phyloP scores from a whole-genome alignment of 148 eudicot genomes.

The Nepenthes mirabilis region DNA sequence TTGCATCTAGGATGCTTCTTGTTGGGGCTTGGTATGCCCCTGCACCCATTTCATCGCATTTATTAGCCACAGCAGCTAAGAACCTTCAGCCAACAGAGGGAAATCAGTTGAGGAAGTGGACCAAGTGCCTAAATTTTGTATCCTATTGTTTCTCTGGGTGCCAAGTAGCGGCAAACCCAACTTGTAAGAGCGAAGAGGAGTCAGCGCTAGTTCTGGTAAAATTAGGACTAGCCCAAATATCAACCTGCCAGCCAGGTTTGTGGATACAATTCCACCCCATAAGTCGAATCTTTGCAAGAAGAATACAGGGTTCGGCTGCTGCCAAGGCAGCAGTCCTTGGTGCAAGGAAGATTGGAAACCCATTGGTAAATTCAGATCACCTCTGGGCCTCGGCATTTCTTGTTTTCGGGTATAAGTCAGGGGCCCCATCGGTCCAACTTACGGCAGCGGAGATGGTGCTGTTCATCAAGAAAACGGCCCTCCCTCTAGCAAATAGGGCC shows the following conservation, averaged over 20 bases:
- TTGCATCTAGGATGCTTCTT: slow-evolving; percentile 60
- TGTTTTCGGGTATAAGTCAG: slow-evolving; percentile 83
- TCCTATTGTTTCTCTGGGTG: slow-evolving; percentile 36
- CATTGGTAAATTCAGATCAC: slow-evolving; percentile 42
- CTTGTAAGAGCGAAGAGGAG: slow-evolving; percentile 57
- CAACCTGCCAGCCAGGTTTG: slow-evolving; percentile 36
- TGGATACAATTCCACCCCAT: slow-evolving; percentile 73
- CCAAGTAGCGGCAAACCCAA: slow-evolving; percentile 20
- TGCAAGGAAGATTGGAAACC: slow-evolving; percentile 45
- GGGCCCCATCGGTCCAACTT: slow-evolving; percentile 59
- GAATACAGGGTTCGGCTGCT: slow-evolving; percentile 27
- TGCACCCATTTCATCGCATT: slow-evolving; percentile 48
- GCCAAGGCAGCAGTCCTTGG: slow-evolving; percentile 56
- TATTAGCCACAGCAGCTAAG: slow-evolving; percentile 64
- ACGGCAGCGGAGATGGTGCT: slow-evolving; percentile 59
- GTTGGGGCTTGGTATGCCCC: slow-evolving; percentile 86
- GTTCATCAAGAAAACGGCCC: slow-evolving; percentile 60
- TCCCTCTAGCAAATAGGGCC: slow-evolving; percentile 61
- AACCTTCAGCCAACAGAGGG: slow-evolving; percentile 23
- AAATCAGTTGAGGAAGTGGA: slow-evolving; percentile 43
- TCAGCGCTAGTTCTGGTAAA: slow-evolving; percentile 56
- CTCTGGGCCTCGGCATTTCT: slow-evolving; percentile 81
- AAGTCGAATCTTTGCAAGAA: slow-evolving; percentile 31
- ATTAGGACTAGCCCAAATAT: slow-evolving; percentile 59
- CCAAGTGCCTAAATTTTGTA: slow-evolving; percentile 38